Evolutionary conservation across 208 protist species (phyloP).

Genomic region (Crithidia expoeki): DNA sequence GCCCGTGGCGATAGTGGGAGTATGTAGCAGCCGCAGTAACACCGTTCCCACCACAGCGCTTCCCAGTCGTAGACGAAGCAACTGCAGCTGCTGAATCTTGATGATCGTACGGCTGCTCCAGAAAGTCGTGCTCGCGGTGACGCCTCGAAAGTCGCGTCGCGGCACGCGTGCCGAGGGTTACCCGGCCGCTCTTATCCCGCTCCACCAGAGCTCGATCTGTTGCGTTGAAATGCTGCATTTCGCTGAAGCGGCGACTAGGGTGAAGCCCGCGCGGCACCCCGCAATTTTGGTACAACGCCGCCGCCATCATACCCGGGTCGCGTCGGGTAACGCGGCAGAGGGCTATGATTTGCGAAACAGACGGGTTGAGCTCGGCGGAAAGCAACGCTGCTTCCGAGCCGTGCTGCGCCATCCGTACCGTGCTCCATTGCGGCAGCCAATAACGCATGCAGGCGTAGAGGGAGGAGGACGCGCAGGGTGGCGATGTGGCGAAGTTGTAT

Average conservation of each 20-base stretch:
- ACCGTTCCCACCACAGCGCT: no score
- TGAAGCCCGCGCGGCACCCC: conserved; percentile 14
- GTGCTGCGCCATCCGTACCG: conserved; percentile 1
- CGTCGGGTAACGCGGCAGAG: conserved; percentile 47
- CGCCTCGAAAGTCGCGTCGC: no score
- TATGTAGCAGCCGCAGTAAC: no score
- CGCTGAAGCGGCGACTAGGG: conserved; percentile 5
- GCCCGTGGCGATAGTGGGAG: not conserved
- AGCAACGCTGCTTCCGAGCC: conserved; percentile 18
- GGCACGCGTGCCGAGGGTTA: not conserved
- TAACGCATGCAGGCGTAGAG: conserved; percentile 70
- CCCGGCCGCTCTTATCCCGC: not conserved
- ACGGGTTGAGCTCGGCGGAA: conserved; percentile 42
- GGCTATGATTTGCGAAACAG: conserved; percentile 46
- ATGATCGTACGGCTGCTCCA: no score
- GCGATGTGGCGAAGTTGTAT: conserved; percentile 19
- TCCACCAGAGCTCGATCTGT: not conserved
- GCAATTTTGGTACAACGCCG: conserved; percentile 52
- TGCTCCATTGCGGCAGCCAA: conserved; percentile 51
- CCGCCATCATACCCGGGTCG: conserved; percentile 37
- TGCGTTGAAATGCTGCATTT: conserved; percentile 1
- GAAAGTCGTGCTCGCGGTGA: no score
- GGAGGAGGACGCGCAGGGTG: conserved; percentile 20
- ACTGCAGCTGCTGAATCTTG: no score
- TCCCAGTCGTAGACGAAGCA: no score